phyloP scores from a whole-genome alignment of 2,329 filamentous ascomycete species.

The Ceratocystis eucalypticola region DNA sequence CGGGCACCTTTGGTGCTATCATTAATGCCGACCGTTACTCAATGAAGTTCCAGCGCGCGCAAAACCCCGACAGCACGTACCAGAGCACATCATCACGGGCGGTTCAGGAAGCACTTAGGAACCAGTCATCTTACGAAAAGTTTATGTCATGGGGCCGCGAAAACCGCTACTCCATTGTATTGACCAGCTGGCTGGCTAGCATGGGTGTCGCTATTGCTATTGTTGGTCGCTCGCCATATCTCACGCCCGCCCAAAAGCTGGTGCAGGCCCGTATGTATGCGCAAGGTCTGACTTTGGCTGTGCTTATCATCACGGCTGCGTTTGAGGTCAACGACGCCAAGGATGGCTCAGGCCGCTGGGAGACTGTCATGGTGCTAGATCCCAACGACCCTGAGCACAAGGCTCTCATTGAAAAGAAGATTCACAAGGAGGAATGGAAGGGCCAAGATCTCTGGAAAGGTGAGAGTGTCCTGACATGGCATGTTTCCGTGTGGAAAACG shows the following conservation, averaged over 20 bases:
- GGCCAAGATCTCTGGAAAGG: constrained; percentile 90
- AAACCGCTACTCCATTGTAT: constrained; percentile 79
- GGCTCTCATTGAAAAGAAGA: constrained; percentile 70
- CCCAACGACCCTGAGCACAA: constrained; percentile 72
- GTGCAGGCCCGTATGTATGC: constrained; percentile 93
- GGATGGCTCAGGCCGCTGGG: constrained; percentile 63
- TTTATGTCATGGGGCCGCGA: constrained; percentile 60
- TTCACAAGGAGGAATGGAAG: constrained; percentile 75
- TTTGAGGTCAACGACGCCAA: constrained; percentile 71
- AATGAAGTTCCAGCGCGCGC: constrained; percentile 50
- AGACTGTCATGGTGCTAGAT: constrained; percentile 70
- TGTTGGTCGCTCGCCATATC: constrained; percentile 63
- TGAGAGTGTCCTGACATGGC: constrained; percentile 29
- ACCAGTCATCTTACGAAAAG: constrained; percentile 45
- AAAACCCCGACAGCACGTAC: constrained; percentile 56
- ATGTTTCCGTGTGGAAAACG: neutral
- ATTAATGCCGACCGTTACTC: constrained; percentile 65
- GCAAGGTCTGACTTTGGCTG: constrained; percentile 73
- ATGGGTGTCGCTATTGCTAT: constrained; percentile 63
- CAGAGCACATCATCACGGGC: constrained; percentile 48
- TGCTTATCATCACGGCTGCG: constrained; percentile 67
- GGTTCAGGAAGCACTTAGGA: constrained; percentile 39
- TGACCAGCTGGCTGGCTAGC: constrained; percentile 64
- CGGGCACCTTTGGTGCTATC: constrained; percentile 76
- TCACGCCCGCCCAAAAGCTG: constrained; percentile 68